phyloP scores from a whole-genome alignment of 2,329 filamentous ascomycete genomes.

The Sporothrix humicola region DNA sequence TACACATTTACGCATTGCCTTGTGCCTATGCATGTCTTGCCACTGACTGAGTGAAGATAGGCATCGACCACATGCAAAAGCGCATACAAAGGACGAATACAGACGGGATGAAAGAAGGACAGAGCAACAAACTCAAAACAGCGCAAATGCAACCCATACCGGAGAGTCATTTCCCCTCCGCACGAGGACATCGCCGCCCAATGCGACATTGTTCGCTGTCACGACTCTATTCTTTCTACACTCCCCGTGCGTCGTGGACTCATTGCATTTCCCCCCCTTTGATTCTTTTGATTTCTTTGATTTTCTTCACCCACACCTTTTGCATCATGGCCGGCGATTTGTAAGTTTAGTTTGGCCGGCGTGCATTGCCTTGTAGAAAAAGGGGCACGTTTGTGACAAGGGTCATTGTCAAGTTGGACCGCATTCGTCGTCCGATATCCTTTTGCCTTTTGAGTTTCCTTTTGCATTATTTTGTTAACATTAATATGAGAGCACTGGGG shows the following conservation, averaged over 20 bases:
- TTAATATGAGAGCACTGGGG: background rate
- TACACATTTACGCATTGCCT: background rate
- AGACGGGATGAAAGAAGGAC: background rate
- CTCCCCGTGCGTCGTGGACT: too few species aligned
- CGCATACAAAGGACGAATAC: background rate
- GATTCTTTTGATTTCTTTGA: background rate
- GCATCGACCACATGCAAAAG: background rate
- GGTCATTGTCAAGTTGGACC: background rate
- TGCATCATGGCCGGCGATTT: background rate
- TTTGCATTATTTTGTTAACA: background rate
- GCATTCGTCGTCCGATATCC: background rate
- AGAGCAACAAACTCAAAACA: background rate
- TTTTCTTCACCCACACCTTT: background rate
- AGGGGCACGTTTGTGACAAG: background rate
- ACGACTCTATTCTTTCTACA: background rate
- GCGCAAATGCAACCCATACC: conserved; percentile 2
- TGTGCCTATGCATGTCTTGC: background rate
- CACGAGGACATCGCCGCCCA: background rate
- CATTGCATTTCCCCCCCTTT: too few species aligned
- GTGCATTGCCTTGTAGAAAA: conserved; percentile 3
- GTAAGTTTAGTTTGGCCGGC: background rate
- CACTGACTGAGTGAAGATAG: background rate
- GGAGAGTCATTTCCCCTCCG: background rate
- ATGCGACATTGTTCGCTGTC: conserved; percentile 5
- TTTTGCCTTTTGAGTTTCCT: background rate